Evolutionary conservation across 2,329 filamentous ascomycete species (phyloP), one percentile per base, ranked within the genome.

Genomic region (Aspergillus uvarum): DNA sequence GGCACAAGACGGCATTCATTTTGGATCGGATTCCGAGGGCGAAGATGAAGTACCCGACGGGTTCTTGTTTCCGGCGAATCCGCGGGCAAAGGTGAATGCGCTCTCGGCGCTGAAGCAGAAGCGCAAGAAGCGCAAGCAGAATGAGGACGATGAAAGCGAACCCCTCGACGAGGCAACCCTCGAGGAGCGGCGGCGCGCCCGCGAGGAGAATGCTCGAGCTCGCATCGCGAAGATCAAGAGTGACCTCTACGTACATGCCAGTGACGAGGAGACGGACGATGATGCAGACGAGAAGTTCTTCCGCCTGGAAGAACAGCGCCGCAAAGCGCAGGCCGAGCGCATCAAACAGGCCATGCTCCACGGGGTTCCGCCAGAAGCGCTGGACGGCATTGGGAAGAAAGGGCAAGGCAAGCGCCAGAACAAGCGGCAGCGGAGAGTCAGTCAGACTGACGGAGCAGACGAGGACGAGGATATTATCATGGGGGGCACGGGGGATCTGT

Each of bases 221-320:
- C 92, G 92, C 76, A 83, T 87, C 52, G 81, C 82, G 32, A 90
- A 89, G 72, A 89, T 95, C 77, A 98, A 97, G 81, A 96, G 90
- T 68, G 87, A 88, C 24, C 77, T 94, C 44, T 94, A 87, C 68
- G 89, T 99, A 54, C 85, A 89, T 59, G 87, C 89, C 42, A 92
- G 89, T 66, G 95, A 98, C 72, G 95, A 98, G 56, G 92, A 96
- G 67, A 88, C 85, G n/a, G 92, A 96, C 69, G 87, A 84, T 35
- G 91, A 92, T 51, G 85, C 86, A 59, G 85, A 90, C 75, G 80
- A 73, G 22, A 86, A 85, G 21, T 97, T 97, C 76, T 97, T 94
- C 75, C 87, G 83, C 2, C 82, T 85, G 16, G 93, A 97, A 76
- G 87, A 88, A 73, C 79, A 83, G 64, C 81, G 89, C 61, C 81